A percentile compares a stretch with the other conserved stretches of the same genome.
Evolutionary conservation across 345 rosid genomes (phyloP).

Genomic region (Bruguiera sexangula): DNA sequence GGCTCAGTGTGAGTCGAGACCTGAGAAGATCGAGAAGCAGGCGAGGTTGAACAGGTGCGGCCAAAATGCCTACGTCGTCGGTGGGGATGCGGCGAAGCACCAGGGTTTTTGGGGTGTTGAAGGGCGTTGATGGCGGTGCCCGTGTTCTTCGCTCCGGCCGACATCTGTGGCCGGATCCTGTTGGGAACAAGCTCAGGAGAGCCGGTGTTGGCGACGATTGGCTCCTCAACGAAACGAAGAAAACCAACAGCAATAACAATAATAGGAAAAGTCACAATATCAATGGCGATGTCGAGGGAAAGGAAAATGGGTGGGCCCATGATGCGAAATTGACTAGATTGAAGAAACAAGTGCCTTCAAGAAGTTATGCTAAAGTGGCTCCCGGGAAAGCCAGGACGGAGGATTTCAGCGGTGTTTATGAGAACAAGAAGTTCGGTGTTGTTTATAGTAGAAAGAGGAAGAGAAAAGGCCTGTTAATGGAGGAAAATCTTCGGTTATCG

Average conservation of each 20-base stretch:
- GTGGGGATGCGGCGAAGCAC: slow-evolving; percentile 75
- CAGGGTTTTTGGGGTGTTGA: slow-evolving; percentile 73
- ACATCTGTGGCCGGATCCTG: slow-evolving; percentile 53
- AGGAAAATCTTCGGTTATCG: slow-evolving; percentile 30
- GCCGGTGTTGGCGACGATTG: slow-evolving; percentile 49
- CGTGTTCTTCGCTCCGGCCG: slow-evolving; percentile 89
- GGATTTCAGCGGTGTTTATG: slow-evolving; percentile 7
- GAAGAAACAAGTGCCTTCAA: neutral
- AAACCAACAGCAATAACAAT: slow-evolving; percentile 16
- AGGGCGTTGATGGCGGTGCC: slow-evolving; percentile 60
- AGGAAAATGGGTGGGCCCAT: slow-evolving; percentile 35
- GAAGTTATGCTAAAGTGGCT: neutral
- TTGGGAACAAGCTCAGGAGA: slow-evolving; percentile 50
- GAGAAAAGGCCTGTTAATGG: slow-evolving; percentile 31
- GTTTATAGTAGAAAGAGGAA: slow-evolving; percentile 76
- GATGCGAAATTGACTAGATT: slow-evolving; percentile 20
- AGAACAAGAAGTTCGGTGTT: slow-evolving; percentile 58
- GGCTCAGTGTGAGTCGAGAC: slow-evolving; percentile 6
- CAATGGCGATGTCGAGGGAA: slow-evolving; percentile 15
- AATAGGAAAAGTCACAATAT: slow-evolving; percentile 1
- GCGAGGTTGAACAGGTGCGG: slow-evolving; percentile 26
- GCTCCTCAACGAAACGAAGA: slow-evolving; percentile 25
- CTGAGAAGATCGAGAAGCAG: slow-evolving; percentile 11
- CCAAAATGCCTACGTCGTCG: slow-evolving; percentile 80
- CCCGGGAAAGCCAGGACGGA: slow-evolving; percentile 23